A percentile compares a stretch with the other conserved stretches of the same genome.
phyloP scores from a whole-genome alignment of 2,329 filamentous ascomycete species.

The Pestalotiopsis sp. region DNA sequence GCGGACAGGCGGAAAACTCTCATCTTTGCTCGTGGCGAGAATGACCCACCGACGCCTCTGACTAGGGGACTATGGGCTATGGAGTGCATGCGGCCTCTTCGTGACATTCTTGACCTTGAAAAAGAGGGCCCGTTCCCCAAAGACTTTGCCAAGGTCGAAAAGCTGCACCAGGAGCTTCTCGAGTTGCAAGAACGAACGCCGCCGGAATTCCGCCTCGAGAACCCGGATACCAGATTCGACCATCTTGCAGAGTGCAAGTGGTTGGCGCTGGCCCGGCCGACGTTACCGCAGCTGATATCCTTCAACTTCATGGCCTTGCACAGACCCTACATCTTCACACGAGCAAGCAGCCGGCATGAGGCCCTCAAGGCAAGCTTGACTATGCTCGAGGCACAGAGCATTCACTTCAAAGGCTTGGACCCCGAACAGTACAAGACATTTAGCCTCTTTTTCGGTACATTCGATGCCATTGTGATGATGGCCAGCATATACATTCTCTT shows the following conservation, averaged over 20 bases:
- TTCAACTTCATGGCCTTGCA: conserved; percentile 62
- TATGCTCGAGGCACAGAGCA: conserved; percentile 55
- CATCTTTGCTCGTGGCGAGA: conserved; percentile 45
- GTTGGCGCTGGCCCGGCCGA: conserved; percentile 47
- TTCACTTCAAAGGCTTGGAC: conserved; percentile 47
- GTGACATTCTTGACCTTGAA: conserved; percentile 56
- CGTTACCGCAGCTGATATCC: conserved; percentile 47
- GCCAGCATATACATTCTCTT: conserved; percentile 63
- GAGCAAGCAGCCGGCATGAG: conserved; percentile 51
- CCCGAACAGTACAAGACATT: conserved; percentile 55
- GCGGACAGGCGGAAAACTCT: conserved; percentile 47
- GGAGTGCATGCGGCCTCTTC: conserved; percentile 47
- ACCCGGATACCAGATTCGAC: conserved; percentile 60
- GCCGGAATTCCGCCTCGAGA: conserved; percentile 51
- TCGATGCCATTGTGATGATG: conserved; percentile 63
- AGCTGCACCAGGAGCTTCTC: conserved; percentile 51
- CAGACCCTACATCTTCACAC: conserved; percentile 62
- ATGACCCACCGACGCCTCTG: conserved; percentile 57
- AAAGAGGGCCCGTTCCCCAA: conserved; percentile 55
- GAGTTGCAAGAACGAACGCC: conserved; percentile 50
- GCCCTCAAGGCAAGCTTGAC: conserved; percentile 56
- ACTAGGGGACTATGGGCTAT: conserved; percentile 54
- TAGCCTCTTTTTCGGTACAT: conserved; percentile 61
- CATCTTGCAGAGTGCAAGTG: conserved; percentile 51
- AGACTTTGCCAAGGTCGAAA: conserved; percentile 54